These are phyloP conservation scores for Porogramme epimiltina DNA, from an alignment of 1,284 basidiomycete species.

Conservation along the genomic window DNA sequence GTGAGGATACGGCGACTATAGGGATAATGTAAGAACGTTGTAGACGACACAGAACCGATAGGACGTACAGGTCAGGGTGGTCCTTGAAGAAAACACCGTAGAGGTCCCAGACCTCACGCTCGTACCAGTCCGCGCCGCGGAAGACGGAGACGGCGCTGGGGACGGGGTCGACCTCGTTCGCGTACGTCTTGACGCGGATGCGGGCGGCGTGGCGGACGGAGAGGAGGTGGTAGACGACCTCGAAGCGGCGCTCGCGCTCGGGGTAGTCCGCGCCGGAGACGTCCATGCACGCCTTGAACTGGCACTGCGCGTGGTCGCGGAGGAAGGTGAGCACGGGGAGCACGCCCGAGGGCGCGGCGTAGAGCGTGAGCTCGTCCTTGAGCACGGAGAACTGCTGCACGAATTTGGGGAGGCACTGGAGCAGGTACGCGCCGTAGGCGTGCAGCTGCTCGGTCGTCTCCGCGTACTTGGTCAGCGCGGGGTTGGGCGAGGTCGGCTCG, in stretches of 20 bases:
- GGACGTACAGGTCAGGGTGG: conserved; percentile 90
- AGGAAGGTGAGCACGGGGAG: conserved; percentile 91
- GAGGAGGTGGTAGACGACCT: conserved; percentile 96
- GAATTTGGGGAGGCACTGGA: conserved; percentile 90
- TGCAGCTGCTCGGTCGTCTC: conserved; percentile 78
- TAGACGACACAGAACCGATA: conserved; percentile 15
- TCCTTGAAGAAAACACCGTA: conserved; percentile 96
- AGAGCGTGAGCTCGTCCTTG: conserved; percentile 95
- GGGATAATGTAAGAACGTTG: conserved; percentile 16
- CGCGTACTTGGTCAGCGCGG: conserved; percentile 68
- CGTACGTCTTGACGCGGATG: conserved; percentile 98
- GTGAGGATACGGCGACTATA: conserved; percentile 92
- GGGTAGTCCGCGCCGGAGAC: conserved; percentile 97
- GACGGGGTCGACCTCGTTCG: conserved; percentile 93
- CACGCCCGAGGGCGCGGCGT: conserved; percentile 83
- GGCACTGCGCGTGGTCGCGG: conserved; percentile 94
- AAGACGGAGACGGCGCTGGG: conserved; percentile 84
- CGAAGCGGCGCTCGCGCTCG: conserved; percentile 91
- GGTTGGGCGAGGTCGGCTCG: conserved; percentile 87
- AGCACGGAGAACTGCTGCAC: conserved; percentile 98
- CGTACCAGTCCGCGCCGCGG: conserved; percentile 97
- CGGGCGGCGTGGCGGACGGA: conserved; percentile 77
- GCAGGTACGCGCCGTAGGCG: conserved; percentile 89
- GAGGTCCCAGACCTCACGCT: conserved; percentile 98
- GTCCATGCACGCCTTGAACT: conserved; percentile 93